Evolutionary conservation across 176 grass and related monocot genomes (phyloP).

Genomic region (Oryza nivara): DNA sequence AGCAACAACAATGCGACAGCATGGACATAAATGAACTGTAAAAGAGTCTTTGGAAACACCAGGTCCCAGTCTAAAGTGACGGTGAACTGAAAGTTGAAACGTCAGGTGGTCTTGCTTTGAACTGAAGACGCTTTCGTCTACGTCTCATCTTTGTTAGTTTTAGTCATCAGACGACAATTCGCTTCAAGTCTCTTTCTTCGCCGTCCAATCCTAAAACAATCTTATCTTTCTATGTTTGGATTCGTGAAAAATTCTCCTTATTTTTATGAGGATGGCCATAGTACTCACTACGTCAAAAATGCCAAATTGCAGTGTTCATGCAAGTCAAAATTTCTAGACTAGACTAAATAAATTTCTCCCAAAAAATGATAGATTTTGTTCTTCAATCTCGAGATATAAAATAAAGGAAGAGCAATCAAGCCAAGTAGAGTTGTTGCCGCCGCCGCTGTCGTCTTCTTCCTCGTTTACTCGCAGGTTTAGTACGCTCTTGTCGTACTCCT

Average conservation of each 20-base stretch:
- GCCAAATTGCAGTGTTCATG: background rate
- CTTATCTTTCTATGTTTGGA: background rate
- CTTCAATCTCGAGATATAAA: background rate
- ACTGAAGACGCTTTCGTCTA: conserved; percentile 11
- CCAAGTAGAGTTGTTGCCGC: background rate
- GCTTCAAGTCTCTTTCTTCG: background rate
- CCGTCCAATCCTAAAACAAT: background rate
- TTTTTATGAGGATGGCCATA: too few relatives aligned
- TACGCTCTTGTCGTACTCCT: background rate
- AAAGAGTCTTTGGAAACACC: too few relatives aligned
- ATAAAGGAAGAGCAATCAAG: background rate
- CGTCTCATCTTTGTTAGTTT: background rate
- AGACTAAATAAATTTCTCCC: background rate
- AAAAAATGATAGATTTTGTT: background rate
- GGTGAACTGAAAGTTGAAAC: background rate
- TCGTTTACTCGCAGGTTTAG: background rate
- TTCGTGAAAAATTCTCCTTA: background rate
- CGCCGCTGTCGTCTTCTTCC: background rate
- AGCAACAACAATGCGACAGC: background rate
- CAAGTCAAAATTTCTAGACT: background rate
- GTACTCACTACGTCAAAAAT: background rate
- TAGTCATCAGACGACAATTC: background rate
- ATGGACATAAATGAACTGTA: background rate
- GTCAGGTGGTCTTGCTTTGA: background rate
- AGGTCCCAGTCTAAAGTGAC: too few relatives aligned